Conservation (phyloP, 1,139 yeast species). For the Meyerozyma carpophila region DNA sequence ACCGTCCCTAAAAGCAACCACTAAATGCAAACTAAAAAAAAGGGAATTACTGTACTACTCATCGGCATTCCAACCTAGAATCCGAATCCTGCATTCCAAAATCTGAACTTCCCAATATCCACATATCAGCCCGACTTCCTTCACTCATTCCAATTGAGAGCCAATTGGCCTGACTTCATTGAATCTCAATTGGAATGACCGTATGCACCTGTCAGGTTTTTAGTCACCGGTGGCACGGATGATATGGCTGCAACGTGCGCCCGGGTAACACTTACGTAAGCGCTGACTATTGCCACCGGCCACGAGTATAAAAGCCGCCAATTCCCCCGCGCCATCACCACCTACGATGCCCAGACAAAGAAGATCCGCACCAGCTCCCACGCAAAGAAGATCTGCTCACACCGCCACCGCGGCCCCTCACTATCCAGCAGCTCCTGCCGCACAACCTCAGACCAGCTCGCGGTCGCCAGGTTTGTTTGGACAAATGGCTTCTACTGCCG, state of each 20-base stretch:
- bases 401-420: conserved; percentile 56
- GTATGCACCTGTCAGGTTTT: no score
- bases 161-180: no score
- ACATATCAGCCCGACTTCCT: no score
- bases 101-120: no score
- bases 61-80: no score
- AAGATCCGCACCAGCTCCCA: conserved; percentile 58
- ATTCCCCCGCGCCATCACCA: neutral
- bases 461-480: conserved; percentile 81
- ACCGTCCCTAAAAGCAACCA: no score
- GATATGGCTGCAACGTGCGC: neutral
- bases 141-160: no score
- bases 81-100: no score
- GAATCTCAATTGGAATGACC: no score
- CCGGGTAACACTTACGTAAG: neutral
- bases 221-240: no score
- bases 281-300: neutral
- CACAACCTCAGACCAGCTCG: conserved; percentile 22
- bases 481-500: conserved; percentile 98
- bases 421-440: conserved; percentile 24
- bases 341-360: conserved; percentile 55
- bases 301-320: neutral
- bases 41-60: no score
- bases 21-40: no score
- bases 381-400: conserved; percentile 68